phyloP scores from a whole-genome alignment of 805 yeast genomes.

The Nakazawaea pomicola region DNA sequence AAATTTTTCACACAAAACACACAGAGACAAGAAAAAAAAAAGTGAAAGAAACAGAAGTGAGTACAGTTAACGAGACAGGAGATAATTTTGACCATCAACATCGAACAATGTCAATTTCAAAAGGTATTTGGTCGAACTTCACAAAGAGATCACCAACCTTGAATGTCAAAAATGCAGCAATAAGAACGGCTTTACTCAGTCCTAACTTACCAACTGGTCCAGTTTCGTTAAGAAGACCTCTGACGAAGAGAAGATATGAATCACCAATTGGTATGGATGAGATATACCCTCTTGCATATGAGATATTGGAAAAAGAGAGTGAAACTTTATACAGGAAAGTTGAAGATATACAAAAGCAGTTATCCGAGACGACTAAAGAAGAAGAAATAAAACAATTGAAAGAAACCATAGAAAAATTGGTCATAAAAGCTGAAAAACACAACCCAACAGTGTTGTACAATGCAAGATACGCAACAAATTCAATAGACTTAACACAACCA shows the following conservation, averaged over 20 bases:
- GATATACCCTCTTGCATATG: slow-evolving; percentile 67
- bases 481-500: slow-evolving; percentile 66
- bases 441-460: slow-evolving; percentile 87
- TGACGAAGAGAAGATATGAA: slow-evolving; percentile 47
- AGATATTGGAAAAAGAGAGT: slow-evolving; percentile 46
- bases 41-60: too few relatives aligned
- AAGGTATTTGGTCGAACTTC: slow-evolving; percentile 32
- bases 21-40: slow-evolving; percentile 1
- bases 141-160: slow-evolving; percentile 27
- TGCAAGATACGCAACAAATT: slow-evolving; percentile 39
- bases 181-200: slow-evolving; percentile 25
- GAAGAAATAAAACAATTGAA: slow-evolving; percentile 20
- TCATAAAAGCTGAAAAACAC: slow-evolving; percentile 58
- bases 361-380: slow-evolving; percentile 14
- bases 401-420: slow-evolving; percentile 24
- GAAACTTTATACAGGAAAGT: slow-evolving; percentile 33
- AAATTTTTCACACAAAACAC: too few relatives aligned
- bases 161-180: slow-evolving; percentile 21
- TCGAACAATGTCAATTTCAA: slow-evolving; percentile 21
- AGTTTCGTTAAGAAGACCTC: slow-evolving; percentile 38
- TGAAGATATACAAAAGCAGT: slow-evolving; percentile 28
- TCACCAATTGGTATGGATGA: slow-evolving; percentile 69
- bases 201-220: slow-evolving; percentile 44
- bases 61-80: too few relatives aligned
- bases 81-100: too few relatives aligned